Evolutionary conservation across 345 rosid genomes (phyloP).

Genomic region (Populus ilicifolia): DNA sequence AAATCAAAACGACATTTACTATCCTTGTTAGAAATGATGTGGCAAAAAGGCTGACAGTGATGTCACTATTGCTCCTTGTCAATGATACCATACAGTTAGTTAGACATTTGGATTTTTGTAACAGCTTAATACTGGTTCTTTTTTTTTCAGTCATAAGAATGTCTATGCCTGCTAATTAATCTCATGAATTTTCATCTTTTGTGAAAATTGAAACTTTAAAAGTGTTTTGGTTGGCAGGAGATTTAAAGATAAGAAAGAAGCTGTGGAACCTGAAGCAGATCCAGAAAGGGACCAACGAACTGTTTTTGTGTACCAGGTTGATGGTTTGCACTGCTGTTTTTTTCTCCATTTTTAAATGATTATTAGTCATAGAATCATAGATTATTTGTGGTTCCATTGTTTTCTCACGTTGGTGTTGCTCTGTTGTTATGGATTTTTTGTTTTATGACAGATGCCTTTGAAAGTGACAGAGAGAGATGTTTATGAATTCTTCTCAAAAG

Average conservation of each 20-base stretch:
- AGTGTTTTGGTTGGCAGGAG: conserved; percentile 41
- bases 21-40: not conserved
- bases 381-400: not conserved
- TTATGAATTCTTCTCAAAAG: conserved; percentile 89
- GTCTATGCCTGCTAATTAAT: not conserved
- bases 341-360: not conserved
- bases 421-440: conserved; percentile 3
- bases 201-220: not conserved
- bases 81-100: not conserved
- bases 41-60: not conserved
- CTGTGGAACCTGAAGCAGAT: conserved; percentile 76
- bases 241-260: conserved; percentile 76
- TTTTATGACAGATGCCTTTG: conserved; percentile 72
- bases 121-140: not conserved
- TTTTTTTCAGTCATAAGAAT: not conserved
- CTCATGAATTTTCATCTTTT: not conserved
- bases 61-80: not conserved
- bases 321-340: not conserved
- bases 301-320: conserved; percentile 93
- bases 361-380: not conserved
- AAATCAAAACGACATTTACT: not conserved
- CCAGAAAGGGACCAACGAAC: conserved; percentile 98
- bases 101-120: not conserved
- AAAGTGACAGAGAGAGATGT: conserved; percentile 90
- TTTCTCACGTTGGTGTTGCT: not conserved